A percentile compares a stretch with the other conserved stretches of the same genome.
Conservation (phyloP, 2,329 filamentous ascomycete genomes). For the Xylaria sp. region DNA sequence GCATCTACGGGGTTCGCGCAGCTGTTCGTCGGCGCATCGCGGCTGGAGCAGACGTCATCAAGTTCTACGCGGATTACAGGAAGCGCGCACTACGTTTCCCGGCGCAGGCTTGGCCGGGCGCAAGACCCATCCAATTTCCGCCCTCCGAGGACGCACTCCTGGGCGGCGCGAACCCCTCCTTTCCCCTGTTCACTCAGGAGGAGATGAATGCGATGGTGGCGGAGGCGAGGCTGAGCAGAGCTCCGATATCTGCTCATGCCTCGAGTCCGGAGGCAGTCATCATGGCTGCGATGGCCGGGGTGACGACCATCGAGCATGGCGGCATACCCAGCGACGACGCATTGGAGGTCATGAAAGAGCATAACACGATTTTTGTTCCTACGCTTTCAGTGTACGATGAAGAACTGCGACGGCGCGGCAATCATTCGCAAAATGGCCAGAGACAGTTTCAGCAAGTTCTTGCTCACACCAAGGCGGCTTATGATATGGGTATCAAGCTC, state of each 20-base stretch:
- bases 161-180: conserved; percentile 53
- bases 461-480: conserved; percentile 57
- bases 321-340: conserved; percentile 54
- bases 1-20: conserved; percentile 57
- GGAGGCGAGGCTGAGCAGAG: conserved; percentile 56
- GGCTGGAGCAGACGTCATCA: conserved; percentile 62
- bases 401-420: conserved; percentile 18
- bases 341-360: conserved; percentile 57
- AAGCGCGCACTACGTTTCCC: conserved; percentile 58
- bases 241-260: conserved; percentile 59
- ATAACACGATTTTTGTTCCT: conserved; percentile 62
- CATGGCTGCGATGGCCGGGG: conserved; percentile 60
- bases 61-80: conserved; percentile 64
- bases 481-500: conserved; percentile 60
- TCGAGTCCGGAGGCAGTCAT: conserved; percentile 56
- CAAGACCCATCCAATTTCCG: conserved; percentile 50
- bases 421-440: conserved; percentile 39
- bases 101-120: conserved; percentile 43
- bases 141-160: conserved; percentile 46
- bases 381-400: conserved; percentile 61
- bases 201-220: conserved; percentile 63
- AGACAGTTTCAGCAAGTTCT: conserved; percentile 50
- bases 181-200: conserved; percentile 59
- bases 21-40: conserved; percentile 60
- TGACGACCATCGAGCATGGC: conserved; percentile 61